Evolutionary conservation across 306 rosid species (phyloP).

Genomic region (Notholithocarpus densiflorus): DNA sequence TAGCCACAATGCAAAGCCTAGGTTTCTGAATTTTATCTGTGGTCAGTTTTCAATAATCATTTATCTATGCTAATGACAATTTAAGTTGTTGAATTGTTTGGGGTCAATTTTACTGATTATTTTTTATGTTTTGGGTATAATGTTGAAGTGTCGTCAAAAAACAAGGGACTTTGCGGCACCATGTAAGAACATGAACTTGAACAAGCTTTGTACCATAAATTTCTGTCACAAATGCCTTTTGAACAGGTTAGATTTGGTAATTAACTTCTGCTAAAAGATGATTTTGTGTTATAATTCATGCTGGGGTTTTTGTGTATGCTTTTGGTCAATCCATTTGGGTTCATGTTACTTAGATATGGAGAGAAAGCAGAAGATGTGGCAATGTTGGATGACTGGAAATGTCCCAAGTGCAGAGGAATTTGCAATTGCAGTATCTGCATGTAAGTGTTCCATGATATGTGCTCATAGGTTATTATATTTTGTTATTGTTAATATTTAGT

Average conservation of each 20-base stretch:
- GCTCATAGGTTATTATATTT: neutral
- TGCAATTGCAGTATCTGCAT: conserved; percentile 83
- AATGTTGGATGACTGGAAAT: conserved; percentile 44
- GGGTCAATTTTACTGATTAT: neutral
- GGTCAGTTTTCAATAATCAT: neutral
- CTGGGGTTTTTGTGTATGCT: neutral
- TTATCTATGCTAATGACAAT: neutral
- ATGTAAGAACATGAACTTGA: conserved; percentile 42
- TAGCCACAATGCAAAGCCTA: neutral
- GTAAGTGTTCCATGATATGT: conserved; percentile 30
- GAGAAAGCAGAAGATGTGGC: conserved; percentile 52
- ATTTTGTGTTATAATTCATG: no score
- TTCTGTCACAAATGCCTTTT: conserved; percentile 65
- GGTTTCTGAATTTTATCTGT: neutral
- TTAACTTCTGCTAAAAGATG: no score
- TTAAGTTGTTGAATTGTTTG: neutral
- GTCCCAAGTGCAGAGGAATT: conserved; percentile 71
- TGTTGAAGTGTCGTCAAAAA: conserved; percentile 68
- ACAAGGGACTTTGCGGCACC: conserved; percentile 53
- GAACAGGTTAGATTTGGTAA: conserved; percentile 50
- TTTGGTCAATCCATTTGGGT: neutral
- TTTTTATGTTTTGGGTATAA: conserved; percentile 2
- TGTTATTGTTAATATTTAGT: neutral
- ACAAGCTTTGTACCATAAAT: conserved; percentile 48
- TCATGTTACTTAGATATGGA: conserved; percentile 55